Base-by-base conservation (phyloP, 306 rosid genomes). In the Herpetospermum pedunculosum region DNA sequence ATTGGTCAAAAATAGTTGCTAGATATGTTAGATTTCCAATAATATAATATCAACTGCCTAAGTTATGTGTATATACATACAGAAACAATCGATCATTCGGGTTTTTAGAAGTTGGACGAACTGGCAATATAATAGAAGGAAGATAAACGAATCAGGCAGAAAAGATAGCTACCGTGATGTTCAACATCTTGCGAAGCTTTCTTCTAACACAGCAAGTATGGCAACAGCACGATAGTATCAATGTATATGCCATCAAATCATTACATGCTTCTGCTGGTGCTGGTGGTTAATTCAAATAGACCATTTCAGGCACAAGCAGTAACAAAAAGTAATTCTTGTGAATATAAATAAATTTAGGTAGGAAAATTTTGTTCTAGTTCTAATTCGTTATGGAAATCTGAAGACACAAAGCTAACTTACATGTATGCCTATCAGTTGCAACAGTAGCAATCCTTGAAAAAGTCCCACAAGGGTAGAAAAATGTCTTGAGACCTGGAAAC, bases 401-500 rank as follows among this genome's bases (percentile, higher is more conserved):
- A 67, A 25, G 52, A 40, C 34, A 23, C 14, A 3, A 40, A 75
- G 79, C 11, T 11, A 79, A 91, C 99, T 94, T 83, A 95, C 99
- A 91, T 65, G 88, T 88, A 76, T 85, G 90, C 83, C 92, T 89
- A 88, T 87, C 81, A 15, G 77, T 84, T 82, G 97, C 99, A 53
- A 91, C 96, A 11, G 88, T 79, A 30, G 97, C 92, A 78, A 95
- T 91, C 87, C 80, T 95, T 44, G 99, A 84, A 78, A 95, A 84
- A 59, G 99, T 91, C 70, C 97, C 99, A 54, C 99, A 95, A 78
- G 99, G 99, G 74, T 72, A 95, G 88, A 89, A 91, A 82, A 84
- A 85, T 26, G 99, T 95, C 89, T 83, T 91, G 77, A 87, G 63
- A 82, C 99, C 97, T 95, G 96, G 81, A 80, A 70, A 69, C 21